Evolutionary conservation across 2,329 filamentous ascomycete genomes (phyloP).

Genomic region (Cordyceps tenuipes): DNA sequence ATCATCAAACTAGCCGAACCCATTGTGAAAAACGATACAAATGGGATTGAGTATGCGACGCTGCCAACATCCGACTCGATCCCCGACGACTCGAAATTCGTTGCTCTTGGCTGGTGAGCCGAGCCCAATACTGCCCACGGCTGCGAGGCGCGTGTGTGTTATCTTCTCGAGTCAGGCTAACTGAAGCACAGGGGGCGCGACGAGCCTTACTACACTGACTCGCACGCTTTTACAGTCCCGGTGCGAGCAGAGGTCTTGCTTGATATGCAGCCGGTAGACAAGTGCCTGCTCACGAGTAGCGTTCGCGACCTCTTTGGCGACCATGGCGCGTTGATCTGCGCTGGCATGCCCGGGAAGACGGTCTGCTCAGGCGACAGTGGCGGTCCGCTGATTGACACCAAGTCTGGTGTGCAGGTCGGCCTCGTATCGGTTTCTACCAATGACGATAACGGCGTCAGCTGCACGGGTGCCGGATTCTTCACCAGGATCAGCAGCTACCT

Average conservation of each 20-base stretch:
- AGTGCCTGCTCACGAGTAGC: neutral
- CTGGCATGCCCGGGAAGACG: neutral
- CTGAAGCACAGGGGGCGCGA: neutral
- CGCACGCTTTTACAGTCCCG: neutral
- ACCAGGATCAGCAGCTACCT: neutral
- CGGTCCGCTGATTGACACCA: neutral
- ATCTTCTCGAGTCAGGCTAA: neutral
- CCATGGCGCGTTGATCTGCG: neutral
- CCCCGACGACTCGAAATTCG: neutral
- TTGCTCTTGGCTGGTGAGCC: neutral
- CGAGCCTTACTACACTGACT: no score
- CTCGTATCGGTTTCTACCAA: neutral
- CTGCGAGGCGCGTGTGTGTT: neutral
- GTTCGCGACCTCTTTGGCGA: neutral
- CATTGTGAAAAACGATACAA: neutral
- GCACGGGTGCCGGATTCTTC: neutral
- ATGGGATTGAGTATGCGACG: neutral
- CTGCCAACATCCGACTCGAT: neutral
- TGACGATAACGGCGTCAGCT: rapidly evolving
- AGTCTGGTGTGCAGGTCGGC: neutral
- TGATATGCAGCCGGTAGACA: neutral
- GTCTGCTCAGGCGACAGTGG: neutral
- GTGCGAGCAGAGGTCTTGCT: neutral
- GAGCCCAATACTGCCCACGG: neutral
- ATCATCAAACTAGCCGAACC: neutral